Evolutionary conservation across 177 flowering plant species (phyloP).

Genomic region (Telopea speciosissima): DNA sequence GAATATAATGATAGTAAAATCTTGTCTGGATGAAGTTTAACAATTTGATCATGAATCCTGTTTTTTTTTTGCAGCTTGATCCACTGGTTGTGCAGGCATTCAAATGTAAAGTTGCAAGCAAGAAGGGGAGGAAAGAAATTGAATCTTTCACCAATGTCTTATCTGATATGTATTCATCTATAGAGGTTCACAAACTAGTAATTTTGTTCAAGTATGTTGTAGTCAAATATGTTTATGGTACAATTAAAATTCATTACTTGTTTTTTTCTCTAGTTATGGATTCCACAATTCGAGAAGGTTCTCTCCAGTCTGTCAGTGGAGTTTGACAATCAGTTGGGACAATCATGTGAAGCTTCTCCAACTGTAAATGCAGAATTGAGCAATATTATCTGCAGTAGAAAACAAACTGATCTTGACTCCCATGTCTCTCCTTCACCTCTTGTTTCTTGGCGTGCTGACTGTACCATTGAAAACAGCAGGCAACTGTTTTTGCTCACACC

Average conservation of each 20-base stretch:
- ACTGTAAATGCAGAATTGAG: constrained; percentile 18
- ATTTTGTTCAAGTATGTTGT: not conserved
- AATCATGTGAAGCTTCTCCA: constrained; percentile 16
- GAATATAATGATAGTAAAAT: not conserved
- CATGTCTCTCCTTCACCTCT: constrained; percentile 90
- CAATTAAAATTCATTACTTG: constrained; percentile 7
- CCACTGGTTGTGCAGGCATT: constrained; percentile 67
- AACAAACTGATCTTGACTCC: constrained; percentile 26
- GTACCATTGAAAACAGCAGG: constrained; percentile 53
- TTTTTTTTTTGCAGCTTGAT: constrained; percentile 58
- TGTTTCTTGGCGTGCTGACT: constrained; percentile 81
- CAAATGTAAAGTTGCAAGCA: constrained; percentile 26
- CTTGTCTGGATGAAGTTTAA: not conserved
- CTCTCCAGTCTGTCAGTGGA: constrained; percentile 25
- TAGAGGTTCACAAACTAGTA: constrained; percentile 44
- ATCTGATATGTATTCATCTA: constrained; percentile 53
- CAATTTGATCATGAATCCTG: not conserved
- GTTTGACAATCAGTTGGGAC: constrained; percentile 22
- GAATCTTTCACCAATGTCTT: constrained; percentile 55
- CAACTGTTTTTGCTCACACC: constrained; percentile 87
- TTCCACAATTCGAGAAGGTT: constrained; percentile 52
- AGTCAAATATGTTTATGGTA: not conserved
- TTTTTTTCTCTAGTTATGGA: constrained; percentile 54
- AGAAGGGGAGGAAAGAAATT: constrained; percentile 47
- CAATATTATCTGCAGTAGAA: constrained; percentile 33